Evolutionary conservation across 164 flowering plant genomes (phyloP).

Genomic region (Aristolochia fimbriata): DNA sequence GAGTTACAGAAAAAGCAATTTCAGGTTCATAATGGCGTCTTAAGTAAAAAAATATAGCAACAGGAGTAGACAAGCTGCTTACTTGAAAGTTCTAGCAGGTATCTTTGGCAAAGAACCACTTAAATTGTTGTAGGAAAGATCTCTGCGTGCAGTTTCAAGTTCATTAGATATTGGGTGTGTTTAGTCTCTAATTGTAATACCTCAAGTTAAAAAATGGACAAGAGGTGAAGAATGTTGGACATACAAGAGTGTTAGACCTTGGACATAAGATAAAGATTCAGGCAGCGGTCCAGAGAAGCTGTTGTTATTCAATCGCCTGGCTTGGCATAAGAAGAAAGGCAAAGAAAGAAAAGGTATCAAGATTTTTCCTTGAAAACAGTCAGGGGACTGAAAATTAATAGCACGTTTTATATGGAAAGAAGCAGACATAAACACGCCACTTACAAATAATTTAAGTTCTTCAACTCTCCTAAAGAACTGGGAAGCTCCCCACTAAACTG

Average conservation of each 20-base stretch:
- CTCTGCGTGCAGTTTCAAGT: constrained; percentile 35
- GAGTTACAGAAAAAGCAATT: neutral
- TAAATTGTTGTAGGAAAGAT: constrained; percentile 82
- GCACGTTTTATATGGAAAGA: neutral
- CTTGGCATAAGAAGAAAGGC: constrained; percentile 18
- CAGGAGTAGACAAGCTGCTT: constrained; percentile 7
- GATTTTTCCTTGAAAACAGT: neutral
- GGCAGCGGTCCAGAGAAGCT: constrained; percentile 80
- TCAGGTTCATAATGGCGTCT: neutral
- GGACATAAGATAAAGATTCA: constrained; percentile 48
- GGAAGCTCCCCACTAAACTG: constrained; percentile 65
- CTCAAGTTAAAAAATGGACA: no score
- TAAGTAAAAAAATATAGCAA: neutral
- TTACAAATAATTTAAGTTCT: constrained; percentile 78
- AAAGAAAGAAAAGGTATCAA: constrained; percentile 1
- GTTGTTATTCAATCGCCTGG: constrained; percentile 87
- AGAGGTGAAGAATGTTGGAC: constrained; percentile 12
- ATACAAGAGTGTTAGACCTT: constrained; percentile 83
- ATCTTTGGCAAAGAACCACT: constrained; percentile 87
- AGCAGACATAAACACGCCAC: constrained; percentile 9
- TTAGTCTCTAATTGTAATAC: no score
- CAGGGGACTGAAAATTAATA: neutral
- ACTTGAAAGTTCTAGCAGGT: constrained; percentile 90
- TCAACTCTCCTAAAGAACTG: constrained; percentile 58
- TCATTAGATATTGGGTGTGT: neutral